phyloP scores from a whole-genome alignment of 495 filamentous ascomycete species.

The Lineolata rhizophorae region DNA sequence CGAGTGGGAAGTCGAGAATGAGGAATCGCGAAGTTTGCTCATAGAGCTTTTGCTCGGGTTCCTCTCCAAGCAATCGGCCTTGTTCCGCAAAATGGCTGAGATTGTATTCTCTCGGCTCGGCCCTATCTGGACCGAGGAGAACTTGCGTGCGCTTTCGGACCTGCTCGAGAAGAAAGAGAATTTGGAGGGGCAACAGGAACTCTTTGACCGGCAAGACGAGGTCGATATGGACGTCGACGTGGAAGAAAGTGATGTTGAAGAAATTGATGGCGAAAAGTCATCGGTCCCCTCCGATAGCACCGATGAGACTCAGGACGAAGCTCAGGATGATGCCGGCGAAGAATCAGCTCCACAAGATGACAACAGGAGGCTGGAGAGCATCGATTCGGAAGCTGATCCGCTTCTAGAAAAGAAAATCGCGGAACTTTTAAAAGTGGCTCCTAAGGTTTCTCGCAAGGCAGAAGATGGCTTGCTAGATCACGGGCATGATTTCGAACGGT shows the following conservation, averaged over 20 bases:
- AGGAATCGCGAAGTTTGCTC: constrained; percentile 47
- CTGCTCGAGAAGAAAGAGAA: constrained; percentile 55
- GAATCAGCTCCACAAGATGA: too few relatives aligned
- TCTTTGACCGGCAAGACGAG: constrained; percentile 62
- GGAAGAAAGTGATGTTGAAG: constrained; percentile 26
- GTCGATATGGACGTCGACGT: constrained; percentile 19
- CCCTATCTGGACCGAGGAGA: constrained; percentile 41
- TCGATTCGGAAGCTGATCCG: too few relatives aligned
- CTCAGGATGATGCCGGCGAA: constrained; percentile 1
- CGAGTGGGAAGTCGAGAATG: too few relatives aligned
- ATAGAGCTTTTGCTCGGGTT: constrained; percentile 78
- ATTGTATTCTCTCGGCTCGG: constrained; percentile 72
- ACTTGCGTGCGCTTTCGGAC: constrained; percentile 45
- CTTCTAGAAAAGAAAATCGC: too few relatives aligned
- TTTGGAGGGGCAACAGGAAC: constrained; percentile 55
- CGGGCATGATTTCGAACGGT: too few relatives aligned
- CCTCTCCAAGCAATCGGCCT: constrained; percentile 60
- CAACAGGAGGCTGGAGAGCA: too few relatives aligned
- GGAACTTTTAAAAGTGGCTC: too few relatives aligned
- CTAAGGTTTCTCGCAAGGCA: too few relatives aligned
- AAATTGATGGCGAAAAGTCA: constrained; percentile 17
- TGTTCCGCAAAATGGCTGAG: constrained; percentile 69
- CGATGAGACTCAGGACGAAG: constrained; percentile 2
- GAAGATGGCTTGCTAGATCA: too few relatives aligned
- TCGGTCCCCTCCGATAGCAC: constrained; percentile 8